Base-by-base conservation (phyloP, 176 grass and related monocot genomes). In the Phyllostachys edulis region DNA sequence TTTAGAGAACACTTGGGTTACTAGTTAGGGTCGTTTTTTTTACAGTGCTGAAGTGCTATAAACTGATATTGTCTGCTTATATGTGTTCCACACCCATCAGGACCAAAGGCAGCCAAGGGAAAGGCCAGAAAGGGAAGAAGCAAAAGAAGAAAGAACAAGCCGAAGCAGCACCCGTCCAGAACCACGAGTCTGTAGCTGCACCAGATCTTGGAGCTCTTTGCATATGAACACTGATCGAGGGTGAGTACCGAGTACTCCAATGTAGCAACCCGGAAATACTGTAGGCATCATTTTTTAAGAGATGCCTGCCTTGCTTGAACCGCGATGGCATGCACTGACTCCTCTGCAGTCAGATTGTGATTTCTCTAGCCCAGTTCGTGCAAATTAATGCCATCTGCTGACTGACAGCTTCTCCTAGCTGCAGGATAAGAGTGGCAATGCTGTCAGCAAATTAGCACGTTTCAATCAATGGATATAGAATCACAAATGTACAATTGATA, bases 151-250 rank as follows among this genome's bases (percentile, higher is more conserved):
- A 88, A 84, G 85, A 65, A 73, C 77, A 73, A 23, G 44, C 15
- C 0, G 69, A 66, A 85, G 39, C 85, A 68, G 79, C 68, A 36
- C 38, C 47, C 0, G 49, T 71, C 4, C 46, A 71, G 80, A 55
- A 62, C 14, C 11, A n/a, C 55, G 24, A 69, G 40, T 42, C 87
- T 73, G 2, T 6, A 59, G 37, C 54, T 50, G 16, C 56, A n/a
- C 72, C 82, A 69, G 90, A 94, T 71, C 63, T 92, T 63, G 93
- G 93, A 37, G 90, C 87, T 71, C 92, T 94, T 77, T 94, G 87
- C 93, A 94, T 92, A 61, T 94, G 63, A 89, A 76, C 23, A 69
- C 29, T 29, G 62, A 16, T 75, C 7, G 23, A 62, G 9, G 61
- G 7, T 18, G 3, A 52, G n/a, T 45, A 16, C 6, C 23, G 2